Evolutionary conservation across 257 asterid genomes (phyloP).

Genomic region (Plantago major): DNA sequence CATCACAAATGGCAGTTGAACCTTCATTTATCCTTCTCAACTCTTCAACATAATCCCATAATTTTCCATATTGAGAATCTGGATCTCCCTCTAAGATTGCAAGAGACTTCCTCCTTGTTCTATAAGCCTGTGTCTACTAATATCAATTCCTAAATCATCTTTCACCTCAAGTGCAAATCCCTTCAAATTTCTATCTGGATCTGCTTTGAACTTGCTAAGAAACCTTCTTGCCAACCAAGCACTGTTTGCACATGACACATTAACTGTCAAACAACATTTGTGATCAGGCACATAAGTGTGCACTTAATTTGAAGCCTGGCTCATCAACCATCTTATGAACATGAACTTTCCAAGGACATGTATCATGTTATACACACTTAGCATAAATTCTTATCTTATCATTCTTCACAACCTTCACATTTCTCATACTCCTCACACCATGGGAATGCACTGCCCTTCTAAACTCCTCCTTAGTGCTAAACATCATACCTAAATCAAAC

Average conservation of each 20-base stretch:
- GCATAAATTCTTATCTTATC: not conserved
- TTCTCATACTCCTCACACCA: not conserved
- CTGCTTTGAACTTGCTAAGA: not conserved
- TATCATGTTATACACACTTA: not conserved
- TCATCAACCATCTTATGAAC: not conserved
- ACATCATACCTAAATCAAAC: not conserved
- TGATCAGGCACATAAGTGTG: not conserved
- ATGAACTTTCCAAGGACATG: not conserved
- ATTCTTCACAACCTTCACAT: not conserved
- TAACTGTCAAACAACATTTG: not conserved
- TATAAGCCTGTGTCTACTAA: slow-evolving; percentile 1
- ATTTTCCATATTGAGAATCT: not conserved
- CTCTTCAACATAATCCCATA: slow-evolving; percentile 10
- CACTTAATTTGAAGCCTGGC: not conserved
- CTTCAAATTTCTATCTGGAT: not conserved
- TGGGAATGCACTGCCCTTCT: not conserved
- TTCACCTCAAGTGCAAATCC: not conserved
- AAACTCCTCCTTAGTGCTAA: not conserved
- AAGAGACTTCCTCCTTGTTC: not conserved
- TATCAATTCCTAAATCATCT: too few relatives aligned
- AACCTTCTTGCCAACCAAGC: not conserved
- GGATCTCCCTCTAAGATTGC: not conserved
- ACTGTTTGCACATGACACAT: not conserved
- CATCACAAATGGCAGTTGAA: not conserved
- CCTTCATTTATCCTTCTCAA: not conserved